Base-by-base conservation (phyloP, 2,329 filamentous ascomycete genomes). In the Teratosphaeria nubilosa region DNA sequence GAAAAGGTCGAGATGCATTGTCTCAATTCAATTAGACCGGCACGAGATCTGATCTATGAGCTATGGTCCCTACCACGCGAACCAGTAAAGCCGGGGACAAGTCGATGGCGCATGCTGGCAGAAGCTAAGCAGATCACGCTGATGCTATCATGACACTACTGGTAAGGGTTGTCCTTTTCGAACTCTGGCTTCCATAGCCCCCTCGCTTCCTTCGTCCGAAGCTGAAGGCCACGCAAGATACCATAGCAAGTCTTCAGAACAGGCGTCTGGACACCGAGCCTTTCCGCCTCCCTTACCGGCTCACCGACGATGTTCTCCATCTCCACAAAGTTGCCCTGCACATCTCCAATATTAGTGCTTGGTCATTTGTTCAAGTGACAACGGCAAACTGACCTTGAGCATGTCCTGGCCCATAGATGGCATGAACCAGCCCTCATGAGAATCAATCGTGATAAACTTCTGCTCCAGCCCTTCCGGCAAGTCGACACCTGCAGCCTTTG, bases 361-460 rank as follows among this genome's bases (percentile, higher is more conserved):
- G 54, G 68, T 54, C 25, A 6, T 24, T 10, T 16, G 13, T 27
- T 30, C 1, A 30, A 30, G 24, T 10, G 16, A 10, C 32, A 14
- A 25, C 32, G n/a, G 25, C 30, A 54, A n/a, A 30, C 51, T 22
- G 25, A 53, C 51, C 72, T 82, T 82, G 37, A 74, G 70, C 7
- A 76, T 68, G 67, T 84, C 82, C 59, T 78, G 76, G 16, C 76
- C 71, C 81, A 83, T 83, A 62, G 79, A 82, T 0, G 80, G 82
- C 60, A 74, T 72, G 60, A 80, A 74, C 45, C 75, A 77, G 51
- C 75, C 74, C 52, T 77, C 75, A 22, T 77, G 68, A 0, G 79
- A 78, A 70, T 84, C 80, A 45, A 73, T 66, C 30, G 74, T 68
- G 48, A 85, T 77, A 62, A 77, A 75, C 3, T 65, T 61, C 20